Conservation (phyloP, 148 eudicot species). For the Drosera capensis region DNA sequence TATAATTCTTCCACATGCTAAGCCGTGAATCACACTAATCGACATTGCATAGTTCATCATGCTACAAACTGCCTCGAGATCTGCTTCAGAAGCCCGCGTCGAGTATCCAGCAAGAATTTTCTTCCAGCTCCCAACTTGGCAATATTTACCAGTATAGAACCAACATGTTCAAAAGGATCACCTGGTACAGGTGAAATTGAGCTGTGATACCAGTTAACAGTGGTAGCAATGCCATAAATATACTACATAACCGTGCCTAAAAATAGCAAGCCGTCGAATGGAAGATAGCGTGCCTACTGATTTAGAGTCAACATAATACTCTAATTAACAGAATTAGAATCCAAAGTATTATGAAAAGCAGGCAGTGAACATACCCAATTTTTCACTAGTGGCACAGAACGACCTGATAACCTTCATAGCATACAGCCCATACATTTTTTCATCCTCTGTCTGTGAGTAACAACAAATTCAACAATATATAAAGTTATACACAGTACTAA, state of each 20-base stretch:
- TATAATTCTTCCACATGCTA: too few species aligned
- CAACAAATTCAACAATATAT: conserved; percentile 5
- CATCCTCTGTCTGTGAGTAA: conserved; percentile 46
- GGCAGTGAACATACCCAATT: conserved; percentile 31
- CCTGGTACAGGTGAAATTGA: conserved; percentile 28
- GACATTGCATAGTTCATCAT: conserved; percentile 46
- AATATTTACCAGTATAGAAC: conserved; percentile 79
- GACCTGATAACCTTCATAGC: conserved; percentile 92
- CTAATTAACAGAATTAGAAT: not conserved
- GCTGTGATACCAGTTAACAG: conserved; percentile 6
- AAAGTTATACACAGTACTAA: not conserved
- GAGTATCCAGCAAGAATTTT: conserved; percentile 70
- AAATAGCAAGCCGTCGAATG: not conserved
- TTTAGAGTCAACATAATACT: not conserved
- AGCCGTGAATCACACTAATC: too few species aligned
- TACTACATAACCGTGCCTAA: not conserved
- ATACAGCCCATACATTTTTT: conserved; percentile 73
- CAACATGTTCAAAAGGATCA: conserved; percentile 94
- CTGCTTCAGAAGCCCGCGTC: conserved; percentile 79
- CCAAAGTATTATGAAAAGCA: not conserved
- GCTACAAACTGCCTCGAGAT: conserved; percentile 84
- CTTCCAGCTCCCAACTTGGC: conserved; percentile 74
- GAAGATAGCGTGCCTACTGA: not conserved
- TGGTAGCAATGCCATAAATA: not conserved
- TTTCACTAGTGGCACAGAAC: conserved; percentile 63